Evolutionary conservation across 1,284 basidiomycete species (phyloP).

Genomic region (Ganoderma boninense): DNA sequence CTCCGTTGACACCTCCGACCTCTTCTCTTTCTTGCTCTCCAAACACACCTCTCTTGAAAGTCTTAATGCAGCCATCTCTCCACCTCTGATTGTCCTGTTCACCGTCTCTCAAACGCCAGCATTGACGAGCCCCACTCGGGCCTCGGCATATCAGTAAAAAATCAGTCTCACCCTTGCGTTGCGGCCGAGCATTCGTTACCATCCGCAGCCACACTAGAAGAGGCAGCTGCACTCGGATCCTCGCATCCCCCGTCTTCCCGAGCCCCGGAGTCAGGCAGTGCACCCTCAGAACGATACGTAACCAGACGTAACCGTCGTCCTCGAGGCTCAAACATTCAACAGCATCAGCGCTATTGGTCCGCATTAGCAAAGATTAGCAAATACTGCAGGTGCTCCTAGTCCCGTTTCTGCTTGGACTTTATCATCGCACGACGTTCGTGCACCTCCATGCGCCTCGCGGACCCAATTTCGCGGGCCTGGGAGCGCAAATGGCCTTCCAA

Average conservation of each 20-base stretch:
- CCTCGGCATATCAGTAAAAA: neutral
- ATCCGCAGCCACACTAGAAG: neutral
- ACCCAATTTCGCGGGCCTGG: constrained; percentile 5
- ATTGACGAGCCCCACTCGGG: too few species aligned
- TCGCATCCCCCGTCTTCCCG: neutral
- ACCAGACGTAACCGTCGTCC: neutral
- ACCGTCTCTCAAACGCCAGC: neutral
- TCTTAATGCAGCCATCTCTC: neutral
- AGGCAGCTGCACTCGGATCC: neutral
- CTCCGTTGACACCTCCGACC: too few species aligned
- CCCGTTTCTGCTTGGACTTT: neutral
- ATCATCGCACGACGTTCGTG: neutral
- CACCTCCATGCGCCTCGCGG: constrained; percentile 12
- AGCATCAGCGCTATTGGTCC: neutral
- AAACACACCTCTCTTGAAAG: too few species aligned
- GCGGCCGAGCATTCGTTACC: neutral
- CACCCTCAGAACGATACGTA: neutral
- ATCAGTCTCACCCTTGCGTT: too few species aligned
- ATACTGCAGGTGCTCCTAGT: neutral
- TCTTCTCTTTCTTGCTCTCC: neutral
- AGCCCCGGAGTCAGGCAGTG: neutral
- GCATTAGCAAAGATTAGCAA: neutral
- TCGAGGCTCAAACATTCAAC: neutral
- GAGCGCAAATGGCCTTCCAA: neutral
- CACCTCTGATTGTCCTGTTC: neutral